These are phyloP conservation scores for Phytomonas sp. DNA, from an alignment of 208 protist genomes.

Conservation along the genomic window DNA sequence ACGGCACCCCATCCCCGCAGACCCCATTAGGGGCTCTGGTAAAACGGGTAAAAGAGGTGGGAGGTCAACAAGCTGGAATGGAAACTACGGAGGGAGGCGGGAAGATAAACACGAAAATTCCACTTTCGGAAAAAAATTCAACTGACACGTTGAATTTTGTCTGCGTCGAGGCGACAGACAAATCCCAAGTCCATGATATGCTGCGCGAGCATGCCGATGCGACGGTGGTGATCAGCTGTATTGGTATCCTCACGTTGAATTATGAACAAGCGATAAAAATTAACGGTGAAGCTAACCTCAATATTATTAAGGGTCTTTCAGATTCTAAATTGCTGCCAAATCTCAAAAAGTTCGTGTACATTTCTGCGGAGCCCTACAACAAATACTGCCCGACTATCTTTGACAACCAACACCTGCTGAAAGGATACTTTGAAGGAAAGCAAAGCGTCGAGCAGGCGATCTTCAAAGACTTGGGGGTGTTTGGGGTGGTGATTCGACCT, in stretches of 20 bases:
- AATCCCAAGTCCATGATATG: slow-evolving; percentile 61
- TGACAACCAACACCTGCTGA: slow-evolving; percentile 34
- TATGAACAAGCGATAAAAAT: slow-evolving; percentile 51
- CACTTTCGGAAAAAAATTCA: background rate
- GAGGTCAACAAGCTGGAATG: slow-evolving; percentile 24
- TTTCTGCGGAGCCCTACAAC: slow-evolving; percentile 61
- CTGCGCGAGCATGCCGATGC: slow-evolving; percentile 73
- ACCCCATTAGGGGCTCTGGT: slow-evolving; percentile 31
- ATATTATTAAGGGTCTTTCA: slow-evolving; percentile 64
- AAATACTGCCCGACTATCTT: slow-evolving; percentile 28
- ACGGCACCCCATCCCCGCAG: slow-evolving; percentile 30
- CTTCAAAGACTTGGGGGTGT: slow-evolving; percentile 42
- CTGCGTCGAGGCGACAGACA: slow-evolving; percentile 50
- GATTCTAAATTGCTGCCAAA: slow-evolving; percentile 30
- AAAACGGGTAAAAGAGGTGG: slow-evolving; percentile 28
- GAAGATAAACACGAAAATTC: background rate
- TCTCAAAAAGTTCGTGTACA: slow-evolving; percentile 55
- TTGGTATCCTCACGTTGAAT: slow-evolving; percentile 59
- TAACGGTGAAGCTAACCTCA: slow-evolving; percentile 71
- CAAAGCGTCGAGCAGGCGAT: slow-evolving; percentile 57
- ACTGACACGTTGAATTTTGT: slow-evolving; percentile 51
- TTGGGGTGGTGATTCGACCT: slow-evolving; percentile 56
- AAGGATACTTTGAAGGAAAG: slow-evolving; percentile 84
- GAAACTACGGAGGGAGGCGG: slow-evolving; percentile 14
- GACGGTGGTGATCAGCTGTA: slow-evolving; percentile 50